Base-by-base conservation (phyloP, 495 filamentous ascomycete genomes). In the Mytilinidion resinicola region DNA sequence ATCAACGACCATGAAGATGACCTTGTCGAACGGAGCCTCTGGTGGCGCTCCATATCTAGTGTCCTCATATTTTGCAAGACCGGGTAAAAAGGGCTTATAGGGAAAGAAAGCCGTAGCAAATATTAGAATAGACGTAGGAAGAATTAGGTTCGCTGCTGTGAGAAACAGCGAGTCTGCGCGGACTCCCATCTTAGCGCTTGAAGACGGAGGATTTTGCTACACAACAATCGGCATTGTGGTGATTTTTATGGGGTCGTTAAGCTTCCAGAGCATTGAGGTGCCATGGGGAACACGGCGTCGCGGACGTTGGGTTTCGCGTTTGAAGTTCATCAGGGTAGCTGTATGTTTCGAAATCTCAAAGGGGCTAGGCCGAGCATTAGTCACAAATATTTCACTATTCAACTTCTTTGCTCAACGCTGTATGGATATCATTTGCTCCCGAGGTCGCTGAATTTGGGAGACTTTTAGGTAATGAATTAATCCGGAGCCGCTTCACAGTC, bases 1-100 rank as follows among this genome's bases (percentile, higher is more conserved):
- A 80, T 99, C 93, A 9, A 99, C 82, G 9, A 99, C 93, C 92
- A 99, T 96, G 72, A 99, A 95, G 50, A 99, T 78, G 51, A 97
- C 76, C 64, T 85, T 91, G 64, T 96, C 84, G 71, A 99, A 99
- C 1, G 84, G 78, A 20, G 86, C 79, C 43, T 80, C 73, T 33
- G 79, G 80, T 42, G 74, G 76, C 3, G 77, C 68, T 10, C 66
- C 55, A 67, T 80, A 72, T 9, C 72, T 73, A 21, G 73, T 56
- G 14, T 74, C 62, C 55, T 82, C 76, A 69, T 84, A 87, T 21
- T 76, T 76, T 15, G 91, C 91, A 43, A 91, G 74, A 20, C 93
- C 93, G 14, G 90, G 82, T 20, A 97, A 77, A 56, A 97, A 84
- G 4, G 93, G 88, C 66, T 97, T 99, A 73, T 96, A 96, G 14